Percentiles rank a stretch among this genome's conserved stretches.
phyloP scores from a whole-genome alignment of 768 basidiomycete species.

The Leucocoprinus sp. region DNA sequence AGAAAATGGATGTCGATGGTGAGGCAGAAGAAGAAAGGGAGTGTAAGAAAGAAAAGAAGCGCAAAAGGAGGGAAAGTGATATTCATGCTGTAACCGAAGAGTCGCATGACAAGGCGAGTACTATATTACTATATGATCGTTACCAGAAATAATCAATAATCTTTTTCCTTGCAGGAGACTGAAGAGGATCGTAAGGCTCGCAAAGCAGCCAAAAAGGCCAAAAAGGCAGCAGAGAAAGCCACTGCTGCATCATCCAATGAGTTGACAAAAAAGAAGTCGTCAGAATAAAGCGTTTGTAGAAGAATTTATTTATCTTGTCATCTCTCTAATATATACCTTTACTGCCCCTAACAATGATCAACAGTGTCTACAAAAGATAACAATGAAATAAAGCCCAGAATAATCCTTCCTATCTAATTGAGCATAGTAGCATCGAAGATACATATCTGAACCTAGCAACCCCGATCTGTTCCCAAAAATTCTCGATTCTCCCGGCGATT shows the following conservation, averaged over 20 bases:
- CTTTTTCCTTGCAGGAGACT: slow-evolving; percentile 47
- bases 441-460: slow-evolving; percentile 8
- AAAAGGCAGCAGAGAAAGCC: slow-evolving; percentile 39
- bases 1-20: slow-evolving; percentile 34
- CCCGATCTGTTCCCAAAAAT: slow-evolving; percentile 5
- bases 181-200: slow-evolving; percentile 78
- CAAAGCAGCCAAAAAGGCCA: slow-evolving; percentile 68
- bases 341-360: too few relatives aligned
- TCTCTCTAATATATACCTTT: too few relatives aligned
- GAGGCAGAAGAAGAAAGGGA: slow-evolving; percentile 32
- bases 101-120: slow-evolving; percentile 30
- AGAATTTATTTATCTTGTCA: neutral
- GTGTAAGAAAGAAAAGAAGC: slow-evolving; percentile 22
- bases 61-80: slow-evolving; percentile 39
- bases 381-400: neutral
- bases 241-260: slow-evolving; percentile 18
- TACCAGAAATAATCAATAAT: slow-evolving; percentile 5
- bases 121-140: slow-evolving; percentile 5
- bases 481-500: slow-evolving; percentile 9
- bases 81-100: slow-evolving; percentile 26
- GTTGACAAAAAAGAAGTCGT: slow-evolving; percentile 46
- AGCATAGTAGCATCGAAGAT: neutral
- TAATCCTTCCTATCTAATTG: neutral
- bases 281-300: slow-evolving; percentile 33
- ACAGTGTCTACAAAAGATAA: neutral